Evolutionary conservation across 2,329 filamentous ascomycete genomes (phyloP), one percentile per base, ranked within the genome.

Genomic region (Truncatella angustata): DNA sequence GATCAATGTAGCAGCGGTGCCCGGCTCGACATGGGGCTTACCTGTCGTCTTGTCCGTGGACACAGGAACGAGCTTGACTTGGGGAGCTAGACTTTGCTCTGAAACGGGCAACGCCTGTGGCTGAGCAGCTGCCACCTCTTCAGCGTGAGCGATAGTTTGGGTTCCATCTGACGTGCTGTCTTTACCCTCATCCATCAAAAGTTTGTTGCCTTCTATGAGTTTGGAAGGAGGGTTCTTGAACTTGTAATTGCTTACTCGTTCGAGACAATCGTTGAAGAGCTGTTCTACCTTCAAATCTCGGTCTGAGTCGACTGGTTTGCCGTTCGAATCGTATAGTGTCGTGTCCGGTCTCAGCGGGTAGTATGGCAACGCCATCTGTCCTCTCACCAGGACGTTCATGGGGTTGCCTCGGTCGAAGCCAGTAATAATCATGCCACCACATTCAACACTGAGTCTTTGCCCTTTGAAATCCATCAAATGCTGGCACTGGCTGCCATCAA

Each of bases 341-440:
- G 93, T 93, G 35, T 85, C 82, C n/a, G 84, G 76, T 58, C 85
- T 86, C 54, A 99, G 76, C 21, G 87, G 78, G 68, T 97, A 91
- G 66, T 96, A 97, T 14, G 86, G 86, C 18, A 99, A 79, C 23
- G 88, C 89, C 45, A 99, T 79, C 70, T 99, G 95, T 14, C 90
- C 92, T 59, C 94, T 86, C 52, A 99, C 86, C 54, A 99, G 84
- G 45, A 92, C 84, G 66, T 97, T 95, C 60, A 99, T 74, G 4
- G 94, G 94, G 62, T 99, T 99, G 16, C 95, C 95, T 58, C 90
- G 84, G 59, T 97, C 91, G 66, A 97, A 99, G 0, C 94, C 94
- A 30, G 95, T 97, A 55, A 99, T 91, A 54, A 99, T 97, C 79
- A 99, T 96, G 51, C 93, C 94, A 24, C 94, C 94, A 86, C 97